Percentiles rank a stretch among this genome's conserved stretches.
phyloP scores from a whole-genome alignment of 495 filamentous ascomycete genomes.

The Penicillium silybi region DNA sequence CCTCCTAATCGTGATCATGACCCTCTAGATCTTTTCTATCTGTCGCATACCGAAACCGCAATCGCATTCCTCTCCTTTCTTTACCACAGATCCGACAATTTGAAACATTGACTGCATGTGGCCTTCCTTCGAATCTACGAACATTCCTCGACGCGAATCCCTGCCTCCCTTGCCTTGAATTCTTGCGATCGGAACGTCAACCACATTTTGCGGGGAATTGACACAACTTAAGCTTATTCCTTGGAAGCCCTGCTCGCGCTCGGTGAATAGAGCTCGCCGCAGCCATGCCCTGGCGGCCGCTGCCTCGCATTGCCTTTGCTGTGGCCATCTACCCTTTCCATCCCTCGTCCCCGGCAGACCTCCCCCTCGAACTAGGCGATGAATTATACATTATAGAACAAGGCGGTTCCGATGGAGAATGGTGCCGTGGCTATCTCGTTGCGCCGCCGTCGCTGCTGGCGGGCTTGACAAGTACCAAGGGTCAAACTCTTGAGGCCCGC shows the following conservation, averaged over 20 bases:
- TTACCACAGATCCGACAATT: constrained; percentile 9
- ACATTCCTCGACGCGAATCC: constrained; percentile 26
- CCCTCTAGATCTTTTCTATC: constrained; percentile 18
- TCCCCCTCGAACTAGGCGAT: constrained; percentile 96
- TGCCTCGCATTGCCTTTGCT: constrained; percentile 96
- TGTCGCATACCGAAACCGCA: constrained; percentile 20
- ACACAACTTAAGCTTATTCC: constrained; percentile 4
- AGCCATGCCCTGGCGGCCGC: constrained; percentile 91
- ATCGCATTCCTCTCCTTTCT: constrained; percentile 24
- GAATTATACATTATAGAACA: constrained; percentile 98
- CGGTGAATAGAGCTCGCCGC: constrained; percentile 11
- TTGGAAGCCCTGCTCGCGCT: constrained; percentile 10
- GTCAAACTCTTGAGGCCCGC: constrained; percentile 87
- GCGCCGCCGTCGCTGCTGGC: constrained; percentile 90
- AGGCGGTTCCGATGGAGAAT: constrained; percentile 75
- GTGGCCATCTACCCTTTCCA: constrained; percentile 91
- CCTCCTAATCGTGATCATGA: constrained; percentile 15
- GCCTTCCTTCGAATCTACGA: constrained; percentile 22
- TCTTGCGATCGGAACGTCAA: constrained; percentile 16
- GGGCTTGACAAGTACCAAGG: constrained; percentile 85
- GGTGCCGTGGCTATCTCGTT: constrained; percentile 93
- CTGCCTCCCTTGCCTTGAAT: constrained; percentile 8
- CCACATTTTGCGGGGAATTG: constrained; percentile 13
- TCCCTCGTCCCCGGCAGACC: constrained; percentile 79
- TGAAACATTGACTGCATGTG: constrained; percentile 27